Percentiles rank a stretch among this genome's conserved stretches.
Evolutionary conservation across 176 grass and related monocot genomes (phyloP).

Genomic region (Coix lacrymajobi): DNA sequence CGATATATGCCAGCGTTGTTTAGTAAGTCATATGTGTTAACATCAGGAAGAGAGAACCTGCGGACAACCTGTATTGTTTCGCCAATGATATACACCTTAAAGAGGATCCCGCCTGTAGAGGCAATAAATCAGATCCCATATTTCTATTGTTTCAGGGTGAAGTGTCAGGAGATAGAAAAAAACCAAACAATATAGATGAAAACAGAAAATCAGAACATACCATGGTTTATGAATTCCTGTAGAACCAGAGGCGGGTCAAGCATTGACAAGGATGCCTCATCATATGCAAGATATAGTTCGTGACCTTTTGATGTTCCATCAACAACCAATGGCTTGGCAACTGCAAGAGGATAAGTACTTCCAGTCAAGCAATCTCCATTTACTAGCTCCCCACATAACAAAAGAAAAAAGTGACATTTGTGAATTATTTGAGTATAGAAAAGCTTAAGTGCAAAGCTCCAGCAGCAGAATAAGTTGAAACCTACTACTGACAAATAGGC

Average conservation of each 20-base stretch:
- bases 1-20: conserved; percentile 49
- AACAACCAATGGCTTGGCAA: conserved; percentile 69
- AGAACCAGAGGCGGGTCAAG: conserved; percentile 74
- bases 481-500: background rate
- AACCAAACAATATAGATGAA: background rate
- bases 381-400: background rate
- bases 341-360: conserved; percentile 38
- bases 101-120: conserved; percentile 64
- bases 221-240: conserved; percentile 83
- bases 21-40: conserved; percentile 41
- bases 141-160: background rate
- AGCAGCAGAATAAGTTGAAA: background rate
- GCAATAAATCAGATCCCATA: conserved; percentile 17
- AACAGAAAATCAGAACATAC: conserved; percentile 22
- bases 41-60: conserved; percentile 69
- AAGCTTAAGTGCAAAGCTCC: background rate
- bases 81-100: conserved; percentile 81
- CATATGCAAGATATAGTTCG: conserved; percentile 68
- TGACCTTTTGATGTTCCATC: conserved; percentile 76
- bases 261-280: conserved; percentile 61
- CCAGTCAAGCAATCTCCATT: conserved; percentile 6
- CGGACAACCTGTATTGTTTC: conserved; percentile 63
- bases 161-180: background rate
- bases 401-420: background rate
- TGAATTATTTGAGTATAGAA: background rate